Percentiles rank a stretch among this genome's conserved stretches.
Conservation (phyloP, 495 filamentous ascomycete species). For the Neurospora africana region DNA sequence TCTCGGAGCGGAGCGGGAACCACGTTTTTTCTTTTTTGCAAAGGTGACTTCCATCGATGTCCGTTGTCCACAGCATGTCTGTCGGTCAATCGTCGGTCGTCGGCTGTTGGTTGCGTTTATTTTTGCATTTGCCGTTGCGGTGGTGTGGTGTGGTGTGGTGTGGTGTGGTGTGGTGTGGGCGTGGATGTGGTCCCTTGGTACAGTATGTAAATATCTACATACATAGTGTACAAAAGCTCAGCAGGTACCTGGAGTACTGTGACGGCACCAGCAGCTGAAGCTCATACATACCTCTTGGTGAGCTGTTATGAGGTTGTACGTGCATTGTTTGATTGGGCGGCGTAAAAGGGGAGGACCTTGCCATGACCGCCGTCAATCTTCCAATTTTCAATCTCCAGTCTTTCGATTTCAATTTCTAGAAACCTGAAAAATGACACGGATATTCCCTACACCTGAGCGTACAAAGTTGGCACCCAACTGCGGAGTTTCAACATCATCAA, state of each 20-base stretch:
- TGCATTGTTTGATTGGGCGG: neutral
- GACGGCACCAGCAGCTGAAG: neutral
- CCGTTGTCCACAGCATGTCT: no score
- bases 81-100: neutral
- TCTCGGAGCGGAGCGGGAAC: neutral
- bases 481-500: neutral
- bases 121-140: neutral
- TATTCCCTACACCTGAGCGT: neutral
- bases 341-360: neutral
- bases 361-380: neutral
- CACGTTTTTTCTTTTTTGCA: neutral
- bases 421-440: neutral
- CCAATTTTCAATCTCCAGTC: neutral
- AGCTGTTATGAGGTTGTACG: neutral
- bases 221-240: neutral
- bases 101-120: neutral
- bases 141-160: neutral
- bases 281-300: neutral
- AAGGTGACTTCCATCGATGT: neutral
- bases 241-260: neutral
- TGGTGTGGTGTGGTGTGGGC: neutral
- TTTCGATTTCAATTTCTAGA: neutral
- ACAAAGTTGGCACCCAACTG: neutral
- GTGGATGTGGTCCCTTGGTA: neutral
- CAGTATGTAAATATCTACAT: neutral